These are phyloP conservation scores for Fusarium incarnatum DNA, from an alignment of 2,329 filamentous ascomycete genomes.

Conservation along the genomic window DNA sequence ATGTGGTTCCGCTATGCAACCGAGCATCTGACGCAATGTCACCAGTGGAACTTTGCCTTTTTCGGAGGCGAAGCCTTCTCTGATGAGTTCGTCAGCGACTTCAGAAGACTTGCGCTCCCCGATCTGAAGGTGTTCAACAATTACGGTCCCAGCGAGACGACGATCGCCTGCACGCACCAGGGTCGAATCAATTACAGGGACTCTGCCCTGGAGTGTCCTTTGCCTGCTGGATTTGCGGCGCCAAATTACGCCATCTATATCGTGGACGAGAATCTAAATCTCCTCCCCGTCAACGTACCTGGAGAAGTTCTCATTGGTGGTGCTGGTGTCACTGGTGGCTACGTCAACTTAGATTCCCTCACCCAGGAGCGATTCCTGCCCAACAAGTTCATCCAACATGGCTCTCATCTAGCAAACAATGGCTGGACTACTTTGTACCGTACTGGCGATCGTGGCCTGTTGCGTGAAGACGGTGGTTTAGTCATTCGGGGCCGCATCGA, in stretches of 20 bases:
- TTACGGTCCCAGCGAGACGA: slow-evolving; percentile 50
- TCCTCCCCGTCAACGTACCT: not conserved
- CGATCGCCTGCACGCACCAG: not conserved
- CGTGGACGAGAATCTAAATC: not conserved
- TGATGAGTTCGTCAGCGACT: slow-evolving; percentile 2
- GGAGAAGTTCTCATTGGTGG: slow-evolving; percentile 19
- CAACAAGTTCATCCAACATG: not conserved
- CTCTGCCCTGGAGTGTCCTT: no score
- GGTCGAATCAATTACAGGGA: not conserved
- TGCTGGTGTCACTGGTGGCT: slow-evolving; percentile 10
- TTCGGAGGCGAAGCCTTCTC: slow-evolving; percentile 33
- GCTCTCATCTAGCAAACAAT: no score
- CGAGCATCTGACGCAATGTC: not conserved
- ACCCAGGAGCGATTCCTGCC: slow-evolving; percentile 6
- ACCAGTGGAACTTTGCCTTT: slow-evolving; percentile 21
- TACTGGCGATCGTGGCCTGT: slow-evolving; percentile 29
- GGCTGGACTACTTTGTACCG: slow-evolving; percentile 11
- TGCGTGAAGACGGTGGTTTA: slow-evolving; percentile 51
- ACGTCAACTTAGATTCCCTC: slow-evolving; percentile 1
- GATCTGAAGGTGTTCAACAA: slow-evolving; percentile 19
- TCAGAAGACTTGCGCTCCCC: not conserved
- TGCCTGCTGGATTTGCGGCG: not conserved
- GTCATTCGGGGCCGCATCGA: slow-evolving; percentile 51
- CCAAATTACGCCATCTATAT: not conserved
- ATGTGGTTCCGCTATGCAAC: slow-evolving; percentile 14